These are phyloP conservation scores for Pseudonitzschia pungens DNA, from an alignment of 108 stramenopile species.

Conservation along the genomic window DNA sequence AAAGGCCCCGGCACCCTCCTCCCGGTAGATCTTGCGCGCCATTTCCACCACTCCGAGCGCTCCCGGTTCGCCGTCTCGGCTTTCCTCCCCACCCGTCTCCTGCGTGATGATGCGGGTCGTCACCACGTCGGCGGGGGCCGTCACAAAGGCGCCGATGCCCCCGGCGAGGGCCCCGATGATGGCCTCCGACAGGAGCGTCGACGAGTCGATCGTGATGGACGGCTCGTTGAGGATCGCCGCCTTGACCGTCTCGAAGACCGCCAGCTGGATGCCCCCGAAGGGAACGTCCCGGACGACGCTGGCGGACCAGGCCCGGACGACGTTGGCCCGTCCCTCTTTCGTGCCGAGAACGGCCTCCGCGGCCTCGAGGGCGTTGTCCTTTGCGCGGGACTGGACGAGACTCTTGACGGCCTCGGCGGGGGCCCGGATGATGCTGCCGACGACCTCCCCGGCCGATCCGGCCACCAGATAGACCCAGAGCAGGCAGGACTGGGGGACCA, in stretches of 20 bases:
- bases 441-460: conserved; percentile 39
- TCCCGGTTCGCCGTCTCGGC: neutral
- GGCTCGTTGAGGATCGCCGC: conserved; percentile 35
- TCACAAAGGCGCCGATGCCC: conserved; percentile 33
- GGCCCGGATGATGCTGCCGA: conserved; percentile 35
- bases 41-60: conserved; percentile 18
- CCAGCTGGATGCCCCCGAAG: conserved; percentile 43
- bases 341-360: conserved; percentile 2
- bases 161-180: conserved; percentile 40
- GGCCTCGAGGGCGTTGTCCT: conserved; percentile 23
- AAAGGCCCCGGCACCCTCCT: conserved; percentile 33
- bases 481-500: conserved; percentile 9
- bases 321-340: conserved; percentile 14
- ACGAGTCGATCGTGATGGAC: conserved; percentile 28
- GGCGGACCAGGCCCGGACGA: conserved; percentile 30
- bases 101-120: conserved; percentile 44
- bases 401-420: conserved; percentile 46
- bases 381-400: conserved; percentile 26
- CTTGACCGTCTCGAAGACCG: conserved; percentile 38
- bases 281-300: conserved; percentile 37
- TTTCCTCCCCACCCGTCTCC: neutral
- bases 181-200: conserved; percentile 35
- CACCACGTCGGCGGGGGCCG: conserved; percentile 35
- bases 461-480: conserved; percentile 41
- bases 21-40: conserved; percentile 18